Conservation (phyloP, 2,329 filamentous ascomycete species). For the Zalaria sp. region DNA sequence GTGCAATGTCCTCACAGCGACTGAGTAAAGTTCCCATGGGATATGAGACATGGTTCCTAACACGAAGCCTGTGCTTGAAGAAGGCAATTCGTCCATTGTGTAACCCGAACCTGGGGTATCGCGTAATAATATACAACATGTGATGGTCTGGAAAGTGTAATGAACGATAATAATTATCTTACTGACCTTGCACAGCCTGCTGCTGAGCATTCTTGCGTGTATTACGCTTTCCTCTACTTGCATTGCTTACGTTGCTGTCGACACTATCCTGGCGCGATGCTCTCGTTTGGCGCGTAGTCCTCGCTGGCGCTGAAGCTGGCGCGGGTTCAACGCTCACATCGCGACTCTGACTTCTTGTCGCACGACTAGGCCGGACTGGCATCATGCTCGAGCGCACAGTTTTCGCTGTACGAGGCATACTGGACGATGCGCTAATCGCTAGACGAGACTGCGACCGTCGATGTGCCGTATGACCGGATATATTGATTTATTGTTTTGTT, state of each 20-base stretch:
- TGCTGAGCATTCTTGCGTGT: conserved; percentile 8
- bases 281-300: conserved; percentile 9
- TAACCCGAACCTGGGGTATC: too few species aligned
- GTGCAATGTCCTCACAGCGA: too few species aligned
- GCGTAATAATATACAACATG: too few species aligned
- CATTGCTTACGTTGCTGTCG: neutral
- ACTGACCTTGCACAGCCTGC: neutral
- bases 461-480: neutral
- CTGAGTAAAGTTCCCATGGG: too few species aligned
- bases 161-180: neutral
- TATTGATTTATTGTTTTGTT: neutral
- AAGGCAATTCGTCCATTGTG: too few species aligned
- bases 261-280: neutral
- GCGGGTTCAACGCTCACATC: conserved; percentile 14
- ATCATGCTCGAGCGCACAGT: too few species aligned
- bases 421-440: neutral
- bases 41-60: too few species aligned
- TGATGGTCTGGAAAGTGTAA: too few species aligned
- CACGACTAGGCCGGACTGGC: conserved; percentile 13
- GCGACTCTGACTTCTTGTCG: conserved; percentile 23
- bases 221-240: conserved; percentile 9
- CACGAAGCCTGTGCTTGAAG: too few species aligned
- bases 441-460: neutral
- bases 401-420: conserved; percentile 4
- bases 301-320: conserved; percentile 7